Percentiles rank a stretch among this genome's conserved stretches.
phyloP scores from a whole-genome alignment of 805 yeast species.

The Starmerella apicola region DNA sequence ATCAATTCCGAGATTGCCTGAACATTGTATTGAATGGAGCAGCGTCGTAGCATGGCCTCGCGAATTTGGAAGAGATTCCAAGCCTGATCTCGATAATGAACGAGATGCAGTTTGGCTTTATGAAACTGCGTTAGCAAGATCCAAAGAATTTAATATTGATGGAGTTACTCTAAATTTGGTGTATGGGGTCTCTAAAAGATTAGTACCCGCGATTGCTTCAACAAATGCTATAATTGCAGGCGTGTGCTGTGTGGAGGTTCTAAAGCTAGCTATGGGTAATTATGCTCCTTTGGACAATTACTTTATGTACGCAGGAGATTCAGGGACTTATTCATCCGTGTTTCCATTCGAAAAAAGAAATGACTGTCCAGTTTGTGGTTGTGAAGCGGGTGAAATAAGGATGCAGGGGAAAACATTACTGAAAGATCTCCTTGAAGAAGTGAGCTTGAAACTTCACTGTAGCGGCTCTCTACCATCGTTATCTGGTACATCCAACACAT shows the following conservation, averaged over 20 bases:
- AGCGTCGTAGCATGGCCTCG: slow-evolving; percentile 61
- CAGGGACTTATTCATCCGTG: slow-evolving; percentile 62
- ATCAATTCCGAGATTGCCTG: slow-evolving; percentile 85
- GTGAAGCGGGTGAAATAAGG: slow-evolving; percentile 17
- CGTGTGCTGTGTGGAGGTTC: slow-evolving; percentile 72
- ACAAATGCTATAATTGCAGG: slow-evolving; percentile 90
- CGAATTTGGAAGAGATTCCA: slow-evolving; percentile 22
- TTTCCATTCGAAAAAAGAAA: slow-evolving; percentile 48
- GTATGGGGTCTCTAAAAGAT: slow-evolving; percentile 79
- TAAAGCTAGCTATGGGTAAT: slow-evolving; percentile 61
- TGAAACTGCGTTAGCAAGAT: slow-evolving; percentile 44
- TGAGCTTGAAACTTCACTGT: slow-evolving; percentile 27
- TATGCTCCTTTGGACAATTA: slow-evolving; percentile 60
- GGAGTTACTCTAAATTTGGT: slow-evolving; percentile 64
- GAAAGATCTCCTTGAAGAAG: slow-evolving; percentile 33
- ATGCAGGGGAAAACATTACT: slow-evolving; percentile 26
- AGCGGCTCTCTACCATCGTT: slow-evolving; percentile 33
- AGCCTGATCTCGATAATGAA: slow-evolving; percentile 56
- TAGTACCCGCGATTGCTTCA: slow-evolving; percentile 88
- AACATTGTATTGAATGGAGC: slow-evolving; percentile 90
- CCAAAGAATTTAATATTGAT: slow-evolving; percentile 46
- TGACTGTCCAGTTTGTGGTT: slow-evolving; percentile 71
- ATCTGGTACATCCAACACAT: slow-evolving; percentile 29
- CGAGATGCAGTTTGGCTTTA: slow-evolving; percentile 56
- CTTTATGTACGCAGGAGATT: slow-evolving; percentile 78